These are phyloP conservation scores for Vachellia pachyceras DNA, from an alignment of 306 rosid genomes.

Conservation along the genomic window DNA sequence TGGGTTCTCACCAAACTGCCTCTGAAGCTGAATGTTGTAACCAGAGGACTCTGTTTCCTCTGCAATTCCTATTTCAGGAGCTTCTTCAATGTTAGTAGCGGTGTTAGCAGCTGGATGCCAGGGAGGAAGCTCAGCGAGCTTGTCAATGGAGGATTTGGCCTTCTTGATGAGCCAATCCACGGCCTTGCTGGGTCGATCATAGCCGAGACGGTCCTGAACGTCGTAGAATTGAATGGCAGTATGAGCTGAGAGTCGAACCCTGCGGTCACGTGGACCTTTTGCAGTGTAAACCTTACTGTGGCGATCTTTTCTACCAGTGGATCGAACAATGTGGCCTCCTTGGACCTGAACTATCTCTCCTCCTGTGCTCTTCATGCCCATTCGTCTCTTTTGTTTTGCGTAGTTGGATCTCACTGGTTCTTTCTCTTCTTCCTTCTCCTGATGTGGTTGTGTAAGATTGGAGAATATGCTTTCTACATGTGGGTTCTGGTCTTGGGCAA, in stretches of 20 bases:
- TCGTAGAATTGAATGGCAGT: conserved; percentile 92
- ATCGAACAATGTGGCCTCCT: conserved; percentile 91
- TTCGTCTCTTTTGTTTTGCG: conserved; percentile 28
- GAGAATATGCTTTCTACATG: conserved; percentile 33
- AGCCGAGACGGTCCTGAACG: conserved; percentile 88
- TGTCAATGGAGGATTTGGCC: conserved; percentile 78
- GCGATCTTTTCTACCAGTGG: conserved; percentile 80
- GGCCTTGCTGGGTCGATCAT: conserved; percentile 86
- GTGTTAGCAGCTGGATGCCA: conserved; percentile 56
- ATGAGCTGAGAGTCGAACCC: conserved; percentile 82
- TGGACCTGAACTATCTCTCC: conserved; percentile 88
- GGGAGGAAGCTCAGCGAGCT: conserved; percentile 82
- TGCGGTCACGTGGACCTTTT: conserved; percentile 81
- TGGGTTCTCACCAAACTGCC: conserved; percentile 51
- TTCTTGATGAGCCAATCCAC: conserved; percentile 95
- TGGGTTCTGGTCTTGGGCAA: conserved; percentile 39
- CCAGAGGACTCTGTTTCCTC: conserved; percentile 75
- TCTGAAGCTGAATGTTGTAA: conserved; percentile 62
- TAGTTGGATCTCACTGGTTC: neutral
- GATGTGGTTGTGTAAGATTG: conserved; percentile 31
- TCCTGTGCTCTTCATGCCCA: conserved; percentile 81
- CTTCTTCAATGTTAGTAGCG: neutral
- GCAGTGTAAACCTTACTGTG: conserved; percentile 84
- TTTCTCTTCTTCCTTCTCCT: neutral
- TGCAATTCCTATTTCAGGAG: conserved; percentile 49